Evolutionary conservation across 1,284 basidiomycete genomes (phyloP).

Genomic region (Anthracocystis panici-leucophaei): DNA sequence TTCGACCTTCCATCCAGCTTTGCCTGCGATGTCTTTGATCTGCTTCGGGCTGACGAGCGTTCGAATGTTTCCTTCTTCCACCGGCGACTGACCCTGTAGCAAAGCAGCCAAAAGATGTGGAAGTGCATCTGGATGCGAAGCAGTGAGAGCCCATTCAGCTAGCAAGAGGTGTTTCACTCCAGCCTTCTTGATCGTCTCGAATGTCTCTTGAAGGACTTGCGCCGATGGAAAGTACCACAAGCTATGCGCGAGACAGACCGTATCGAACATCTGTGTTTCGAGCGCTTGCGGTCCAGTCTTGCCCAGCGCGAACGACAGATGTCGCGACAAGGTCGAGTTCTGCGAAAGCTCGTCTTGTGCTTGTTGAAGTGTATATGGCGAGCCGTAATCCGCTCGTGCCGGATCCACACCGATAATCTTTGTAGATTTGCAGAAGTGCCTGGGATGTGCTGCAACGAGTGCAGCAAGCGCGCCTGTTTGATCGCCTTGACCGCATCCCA

Average conservation of each 20-base stretch:
- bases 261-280: constrained; percentile 4
- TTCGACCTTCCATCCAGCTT: constrained; percentile 26
- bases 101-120: constrained; percentile 29
- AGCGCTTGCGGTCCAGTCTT: constrained; percentile 21
- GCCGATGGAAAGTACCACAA: constrained; percentile 33
- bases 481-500: constrained; percentile 37
- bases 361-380: constrained; percentile 30
- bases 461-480: constrained; percentile 19
- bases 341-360: constrained; percentile 20
- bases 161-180: constrained; percentile 31
- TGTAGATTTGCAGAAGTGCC: background rate
- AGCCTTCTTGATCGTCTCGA: constrained; percentile 14
- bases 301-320: constrained; percentile 23
- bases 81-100: constrained; percentile 28
- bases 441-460: background rate
- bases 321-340: background rate
- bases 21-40: constrained; percentile 5
- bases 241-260: constrained; percentile 26
- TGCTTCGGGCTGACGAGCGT: constrained; percentile 19
- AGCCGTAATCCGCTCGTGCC: constrained; percentile 17
- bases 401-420: constrained; percentile 25
- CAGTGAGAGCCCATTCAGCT: constrained; percentile 33
- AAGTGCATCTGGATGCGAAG: constrained; percentile 22
- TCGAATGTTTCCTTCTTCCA: constrained; percentile 18
- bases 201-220: constrained; percentile 7